Base-by-base conservation (phyloP, 2,329 filamentous ascomycete species). In the Karstenula rhodostoma region DNA sequence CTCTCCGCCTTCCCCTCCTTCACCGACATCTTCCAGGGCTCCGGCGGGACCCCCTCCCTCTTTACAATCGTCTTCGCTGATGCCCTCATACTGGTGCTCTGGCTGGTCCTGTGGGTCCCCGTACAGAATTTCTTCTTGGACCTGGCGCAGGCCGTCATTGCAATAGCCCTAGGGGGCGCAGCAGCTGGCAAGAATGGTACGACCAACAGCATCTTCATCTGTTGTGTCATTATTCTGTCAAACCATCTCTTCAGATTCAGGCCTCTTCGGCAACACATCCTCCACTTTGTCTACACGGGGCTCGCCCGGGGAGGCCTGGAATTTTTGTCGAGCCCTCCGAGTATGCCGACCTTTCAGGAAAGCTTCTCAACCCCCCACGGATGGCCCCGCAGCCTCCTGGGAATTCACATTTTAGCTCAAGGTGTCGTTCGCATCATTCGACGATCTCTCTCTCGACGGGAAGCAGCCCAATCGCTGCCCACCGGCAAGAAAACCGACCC, bases 121-220 rank as follows among this genome's bases (percentile, higher is more conserved):
- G 87, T 94, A 64, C 94, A 97, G 76, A 92, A 92, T 73, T 90
- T 96, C 73, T 90, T 94, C 59, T 84, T 97, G 68, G 94, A 97
- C 75, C 85, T 97, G 55, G 93, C 94, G 61, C 94, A 97, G 78
- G 92, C 94, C 60, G 93, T 97, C 74, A 96, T 97, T 73, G 94
- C 94, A 60, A 88, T 97, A 59, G 96, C 93, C 0, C 82, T 97
- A 12, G 94, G 94, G 63, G 94, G 93, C 61, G 93, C 93, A 60
- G 90, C 88, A 8, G 88, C 86, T 64, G 87, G 88, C 8, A 86
- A 85, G 67, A 86, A 89, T 61, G 88, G 89, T 54, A 88, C 89
- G 4, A 89, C 89, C 57, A 88, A 89, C 70, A 92, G 90, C 72
- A 87, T 92, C 49, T 83, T 91, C 53, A 86, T 90, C 43, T 93